These are phyloP conservation scores for Volutella citrinella DNA, from an alignment of 2,329 filamentous ascomycete species.

Conservation along the genomic window DNA sequence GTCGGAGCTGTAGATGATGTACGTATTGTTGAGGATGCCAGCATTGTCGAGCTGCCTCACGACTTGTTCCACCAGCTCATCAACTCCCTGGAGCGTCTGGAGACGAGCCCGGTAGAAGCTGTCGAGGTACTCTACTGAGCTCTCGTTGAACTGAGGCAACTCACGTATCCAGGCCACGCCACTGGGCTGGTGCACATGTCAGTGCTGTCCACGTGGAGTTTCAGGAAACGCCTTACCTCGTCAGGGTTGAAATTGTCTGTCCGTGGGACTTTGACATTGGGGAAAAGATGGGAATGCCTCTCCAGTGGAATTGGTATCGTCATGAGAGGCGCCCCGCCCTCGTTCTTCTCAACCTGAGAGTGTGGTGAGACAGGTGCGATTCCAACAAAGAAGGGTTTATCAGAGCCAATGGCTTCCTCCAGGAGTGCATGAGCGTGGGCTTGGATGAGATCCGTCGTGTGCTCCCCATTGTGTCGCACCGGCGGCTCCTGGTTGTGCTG, in stretches of 20 bases:
- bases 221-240: conserved; percentile 32
- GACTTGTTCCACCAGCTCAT: conserved; percentile 51
- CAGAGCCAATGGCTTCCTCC: conserved; percentile 52
- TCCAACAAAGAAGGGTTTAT: conserved; percentile 64
- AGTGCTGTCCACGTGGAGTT: neutral
- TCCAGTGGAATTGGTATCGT: conserved; percentile 52
- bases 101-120: conserved; percentile 50
- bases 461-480: conserved; percentile 27
- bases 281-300: conserved; percentile 61
- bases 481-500: conserved; percentile 38
- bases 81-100: conserved; percentile 50
- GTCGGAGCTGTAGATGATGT: conserved; percentile 58
- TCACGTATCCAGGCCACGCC: conserved; percentile 46
- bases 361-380: conserved; percentile 68
- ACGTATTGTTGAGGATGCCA: conserved; percentile 61
- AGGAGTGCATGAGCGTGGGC: conserved; percentile 59
- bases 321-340: conserved; percentile 7
- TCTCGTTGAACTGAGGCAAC: conserved; percentile 38
- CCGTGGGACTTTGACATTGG: conserved; percentile 56
- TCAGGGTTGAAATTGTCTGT: conserved; percentile 66
- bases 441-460: conserved; percentile 56
- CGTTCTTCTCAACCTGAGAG: conserved; percentile 40
- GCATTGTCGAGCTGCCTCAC: conserved; percentile 43
- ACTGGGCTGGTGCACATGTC: conserved; percentile 17
- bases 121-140: conserved; percentile 45